Evolutionary conservation across 805 yeast species (phyloP), one percentile per base, ranked within the genome.

Genomic region (Nakazawaea pomicola): DNA sequence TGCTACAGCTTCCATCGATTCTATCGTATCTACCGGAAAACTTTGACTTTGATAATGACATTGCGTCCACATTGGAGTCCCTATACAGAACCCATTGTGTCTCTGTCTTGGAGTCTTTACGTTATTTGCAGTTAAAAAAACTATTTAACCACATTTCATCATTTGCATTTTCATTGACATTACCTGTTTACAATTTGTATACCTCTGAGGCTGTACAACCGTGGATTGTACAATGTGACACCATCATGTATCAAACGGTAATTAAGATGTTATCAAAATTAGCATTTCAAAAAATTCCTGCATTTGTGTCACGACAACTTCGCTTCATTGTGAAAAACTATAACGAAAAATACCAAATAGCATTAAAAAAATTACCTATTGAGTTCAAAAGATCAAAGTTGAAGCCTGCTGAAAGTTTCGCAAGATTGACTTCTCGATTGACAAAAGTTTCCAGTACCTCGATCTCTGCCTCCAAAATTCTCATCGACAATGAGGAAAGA

Each of bases 181-280:
- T 77, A 0, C 83, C 84, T 3, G 83, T 80, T 30, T 74, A 71
- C 53, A 74, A 74, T 49, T 60, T 86, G 17, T 74, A 80, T 53
- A 67, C 67, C 6, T 63, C 72, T 9, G 73, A 73, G 11, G 58
- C 62, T 6, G 51, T 78, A 11, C 51, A 67, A 4, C 70, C 70
- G 12, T 87, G 95, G 95, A 69, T 83, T n/a, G 51, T 68, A 24
- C 62, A 72, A 35, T 83, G 88, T 54, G 95, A 88, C 56, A 52
- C 70, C 45, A 63, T 73, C n/a, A 71, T 81, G 61, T 84, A 81
- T 59, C 64, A 64, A 31, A 53, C 67, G 3, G 60, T 72, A 54
- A 65, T 81, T 17, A 74, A 73, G 48, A 70, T 80, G 72, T 60
- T 87, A 46, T 71, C 81, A 4, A 81, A 80, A 20, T 61, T 83